Conservation (phyloP, 106 monocot species). For the Dendrobium chrysotoxum region DNA sequence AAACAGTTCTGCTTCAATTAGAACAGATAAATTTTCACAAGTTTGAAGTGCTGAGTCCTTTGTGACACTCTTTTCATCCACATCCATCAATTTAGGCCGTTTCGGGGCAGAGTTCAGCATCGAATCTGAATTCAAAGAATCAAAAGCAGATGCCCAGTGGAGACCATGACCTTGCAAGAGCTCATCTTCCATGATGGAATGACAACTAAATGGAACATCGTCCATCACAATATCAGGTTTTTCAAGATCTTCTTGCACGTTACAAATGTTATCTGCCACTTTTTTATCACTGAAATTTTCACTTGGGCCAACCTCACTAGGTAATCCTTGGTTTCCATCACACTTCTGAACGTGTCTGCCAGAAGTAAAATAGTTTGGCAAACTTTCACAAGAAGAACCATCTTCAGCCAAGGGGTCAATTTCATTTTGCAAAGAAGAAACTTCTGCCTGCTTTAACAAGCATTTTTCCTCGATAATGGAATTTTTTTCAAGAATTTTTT, state of each 20-base stretch:
- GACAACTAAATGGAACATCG: constrained; percentile 16
- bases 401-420: neutral
- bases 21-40: constrained; percentile 36
- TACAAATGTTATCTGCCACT: neutral
- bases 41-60: constrained; percentile 13
- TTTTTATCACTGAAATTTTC: constrained; percentile 8
- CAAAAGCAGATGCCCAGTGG: constrained; percentile 55
- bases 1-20: constrained; percentile 89
- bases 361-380: constrained; percentile 5
- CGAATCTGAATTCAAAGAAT: constrained; percentile 15
- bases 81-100: constrained; percentile 33
- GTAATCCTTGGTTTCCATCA: constrained; percentile 11
- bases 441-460: constrained; percentile 1
- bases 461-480: neutral
- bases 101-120: constrained; percentile 22
- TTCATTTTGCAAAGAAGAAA: neutral
- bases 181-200: constrained; percentile 52
- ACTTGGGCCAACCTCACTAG: constrained; percentile 6
- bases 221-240: constrained; percentile 18
- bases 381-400: constrained; percentile 11
- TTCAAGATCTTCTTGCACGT: constrained; percentile 16
- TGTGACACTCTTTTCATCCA: constrained; percentile 9
- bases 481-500: constrained; percentile 17
- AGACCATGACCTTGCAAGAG: constrained; percentile 93
- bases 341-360: constrained; percentile 4